Evolutionary conservation across 371 early-diverging fungal species (phyloP), one percentile per base, ranked within the genome.

Genomic region (Batrachochytrium dendrobatidis): DNA sequence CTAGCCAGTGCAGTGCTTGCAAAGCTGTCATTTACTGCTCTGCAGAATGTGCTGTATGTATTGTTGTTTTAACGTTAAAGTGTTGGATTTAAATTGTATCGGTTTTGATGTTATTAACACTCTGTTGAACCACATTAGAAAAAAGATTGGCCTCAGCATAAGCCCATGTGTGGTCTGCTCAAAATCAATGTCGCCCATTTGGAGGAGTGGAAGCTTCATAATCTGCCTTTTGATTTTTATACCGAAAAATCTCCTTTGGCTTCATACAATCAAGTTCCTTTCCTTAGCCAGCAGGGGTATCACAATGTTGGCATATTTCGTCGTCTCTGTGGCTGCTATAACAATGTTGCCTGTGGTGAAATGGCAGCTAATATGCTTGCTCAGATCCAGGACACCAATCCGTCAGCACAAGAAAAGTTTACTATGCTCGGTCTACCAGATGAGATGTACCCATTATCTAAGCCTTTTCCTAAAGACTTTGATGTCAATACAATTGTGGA

Each of bases 141-240:
- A 55, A 66, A 73, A 50, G 70, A 72, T 66, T 76, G 77, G 77
- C 70, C 77, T 1, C 60, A 64, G 25, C 77, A 76, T 64, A 73
- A 76, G 58, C 31, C 45, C 18, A 58, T 64, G 45, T 76, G 77
- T 49, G 34, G 59, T 2, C 51, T 55, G 24, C 68, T 70, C 69
- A 72, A 72, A 49, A 31, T 34, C 25, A 56, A 63, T 56, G 70
- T 76, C 66, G 28, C 50, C 28, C 68, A 66, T 51, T 29, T 71
- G 33, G 62, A 65, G 0, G 61, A 60, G 2, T 64, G 69, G 48
- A 62, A 71, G 12, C 59, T 73, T 24, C 69, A 76, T 59, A 61
- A 69, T 30, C 53, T 76, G 28, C 77, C 77, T 12, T 76, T 76
- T 61, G 48, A 56, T 39, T 76, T 54, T 55, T 76, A 76, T 70